Conservation (phyloP, 2,329 filamentous ascomycete species). For the Microsporum canis region DNA sequence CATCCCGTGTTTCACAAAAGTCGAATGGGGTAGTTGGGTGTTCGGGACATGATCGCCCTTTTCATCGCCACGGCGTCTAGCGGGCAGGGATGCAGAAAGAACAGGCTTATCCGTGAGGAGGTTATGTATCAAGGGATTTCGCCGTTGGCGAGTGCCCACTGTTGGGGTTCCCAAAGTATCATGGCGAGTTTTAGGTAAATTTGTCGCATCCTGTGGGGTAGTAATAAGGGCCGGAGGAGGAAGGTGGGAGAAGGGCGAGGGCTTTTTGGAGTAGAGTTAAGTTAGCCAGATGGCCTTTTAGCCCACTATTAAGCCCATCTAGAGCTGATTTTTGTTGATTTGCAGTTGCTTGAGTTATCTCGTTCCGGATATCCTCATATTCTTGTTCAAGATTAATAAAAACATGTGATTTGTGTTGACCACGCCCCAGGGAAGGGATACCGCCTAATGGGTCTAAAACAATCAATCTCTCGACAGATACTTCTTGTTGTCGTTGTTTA, state of each 20-base stretch:
- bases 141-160: conserved; percentile 48
- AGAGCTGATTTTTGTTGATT: conserved; percentile 1
- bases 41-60: conserved; percentile 25
- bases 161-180: conserved; percentile 30
- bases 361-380: conserved; percentile 55
- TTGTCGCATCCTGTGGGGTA: conserved; percentile 71
- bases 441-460: conserved; percentile 79
- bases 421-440: conserved; percentile 55
- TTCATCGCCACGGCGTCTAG: conserved; percentile 46
- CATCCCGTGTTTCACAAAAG: conserved; percentile 83
- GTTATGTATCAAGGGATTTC: conserved; percentile 89
- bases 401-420: conserved; percentile 53
- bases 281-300: conserved; percentile 53
- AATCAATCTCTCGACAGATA: conserved; percentile 72
- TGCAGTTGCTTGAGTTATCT: conserved; percentile 38
- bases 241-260: conserved; percentile 64
- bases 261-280: conserved; percentile 59
- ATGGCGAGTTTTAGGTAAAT: conserved; percentile 33
- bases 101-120: conserved; percentile 89
- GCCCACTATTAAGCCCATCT: conserved; percentile 12
- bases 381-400: conserved; percentile 95
- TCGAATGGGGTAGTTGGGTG: conserved; percentile 48
- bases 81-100: conserved; percentile 80
- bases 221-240: conserved; percentile 81
- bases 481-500: conserved; percentile 38